These are phyloP conservation scores for Byssochlamys sp. DNA, from an alignment of 2,329 filamentous ascomycete species.

Conservation along the genomic window DNA sequence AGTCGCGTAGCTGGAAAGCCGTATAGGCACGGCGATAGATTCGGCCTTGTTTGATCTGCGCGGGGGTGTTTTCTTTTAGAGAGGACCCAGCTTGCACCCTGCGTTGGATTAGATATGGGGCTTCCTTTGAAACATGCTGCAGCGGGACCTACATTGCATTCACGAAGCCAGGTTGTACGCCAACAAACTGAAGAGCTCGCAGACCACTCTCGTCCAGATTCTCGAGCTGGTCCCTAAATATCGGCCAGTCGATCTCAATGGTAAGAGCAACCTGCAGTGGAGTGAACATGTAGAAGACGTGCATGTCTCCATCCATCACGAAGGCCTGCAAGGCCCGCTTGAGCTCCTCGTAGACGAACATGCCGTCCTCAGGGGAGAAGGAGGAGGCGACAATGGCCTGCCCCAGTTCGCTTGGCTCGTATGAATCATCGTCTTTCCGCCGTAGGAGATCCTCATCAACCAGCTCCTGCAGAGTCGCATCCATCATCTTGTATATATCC, in stretches of 20 bases:
- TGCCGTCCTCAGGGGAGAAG: slow-evolving; percentile 63
- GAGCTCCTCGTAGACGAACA: slow-evolving; percentile 63
- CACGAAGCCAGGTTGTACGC: slow-evolving; percentile 57
- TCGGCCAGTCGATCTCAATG: slow-evolving; percentile 58
- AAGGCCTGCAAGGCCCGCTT: slow-evolving; percentile 59
- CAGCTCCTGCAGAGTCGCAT: slow-evolving; percentile 52
- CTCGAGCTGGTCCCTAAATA: slow-evolving; percentile 63
- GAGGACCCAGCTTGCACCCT: slow-evolving; percentile 56
- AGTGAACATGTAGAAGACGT: slow-evolving; percentile 67
- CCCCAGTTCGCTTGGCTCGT: slow-evolving; percentile 55
- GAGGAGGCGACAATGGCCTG: slow-evolving; percentile 63
- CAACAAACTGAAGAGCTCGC: slow-evolving; percentile 58
- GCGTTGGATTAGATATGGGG: slow-evolving; percentile 4
- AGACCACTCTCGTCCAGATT: slow-evolving; percentile 60
- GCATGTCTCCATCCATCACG: slow-evolving; percentile 73
- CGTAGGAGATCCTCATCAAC: slow-evolving; percentile 47
- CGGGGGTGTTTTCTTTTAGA: slow-evolving; percentile 53
- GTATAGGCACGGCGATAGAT: slow-evolving; percentile 66
- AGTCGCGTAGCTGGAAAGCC: slow-evolving; percentile 65
- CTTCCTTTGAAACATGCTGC: not conserved
- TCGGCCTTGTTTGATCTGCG: slow-evolving; percentile 52
- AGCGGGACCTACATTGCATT: slow-evolving; percentile 51
- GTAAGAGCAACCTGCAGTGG: slow-evolving; percentile 48
- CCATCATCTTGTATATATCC: slow-evolving; percentile 45
- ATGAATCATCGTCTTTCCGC: slow-evolving; percentile 42